Percentiles rank a stretch among this genome's conserved stretches.
These are phyloP conservation scores for Baudoinia panamericana DNA, from an alignment of 495 filamentous ascomycete species.

Conservation along the genomic window DNA sequence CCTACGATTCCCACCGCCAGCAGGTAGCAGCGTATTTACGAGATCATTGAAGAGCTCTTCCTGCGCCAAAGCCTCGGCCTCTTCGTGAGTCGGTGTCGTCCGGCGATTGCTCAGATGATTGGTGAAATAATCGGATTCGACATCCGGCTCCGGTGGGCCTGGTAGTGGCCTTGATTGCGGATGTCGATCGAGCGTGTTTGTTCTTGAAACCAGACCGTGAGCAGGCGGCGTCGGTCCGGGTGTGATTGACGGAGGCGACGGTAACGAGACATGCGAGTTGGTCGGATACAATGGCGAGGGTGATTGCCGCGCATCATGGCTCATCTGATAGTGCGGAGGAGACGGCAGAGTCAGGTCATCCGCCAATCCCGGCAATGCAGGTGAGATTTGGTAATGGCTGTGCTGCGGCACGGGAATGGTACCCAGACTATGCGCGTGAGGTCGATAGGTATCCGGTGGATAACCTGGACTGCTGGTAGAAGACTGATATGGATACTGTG, in stretches of 20 bases:
- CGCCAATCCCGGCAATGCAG: slow-evolving; percentile 4
- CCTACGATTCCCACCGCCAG: background rate
- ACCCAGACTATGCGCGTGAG: slow-evolving; percentile 5
- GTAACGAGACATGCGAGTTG: slow-evolving; percentile 19
- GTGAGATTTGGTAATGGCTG: slow-evolving; percentile 3
- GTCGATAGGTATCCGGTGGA: background rate
- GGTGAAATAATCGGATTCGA: slow-evolving; percentile 27
- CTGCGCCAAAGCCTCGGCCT: slow-evolving; percentile 16
- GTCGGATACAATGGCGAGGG: slow-evolving; percentile 17
- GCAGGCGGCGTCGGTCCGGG: slow-evolving; percentile 33
- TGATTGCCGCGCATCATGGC: slow-evolving; percentile 24
- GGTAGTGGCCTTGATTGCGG: slow-evolving; percentile 50
- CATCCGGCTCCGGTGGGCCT: slow-evolving; percentile 37
- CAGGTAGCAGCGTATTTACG: slow-evolving; percentile 23
- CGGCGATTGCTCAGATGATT: slow-evolving; percentile 1
- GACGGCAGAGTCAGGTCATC: slow-evolving; percentile 37
- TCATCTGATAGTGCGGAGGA: slow-evolving; percentile 29
- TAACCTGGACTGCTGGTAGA: slow-evolving; percentile 2
- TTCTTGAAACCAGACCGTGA: slow-evolving; percentile 35
- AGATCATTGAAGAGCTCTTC: slow-evolving; percentile 31
- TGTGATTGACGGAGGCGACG: slow-evolving; percentile 32
- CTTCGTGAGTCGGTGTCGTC: slow-evolving; percentile 2
- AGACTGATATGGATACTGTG: slow-evolving; percentile 1
- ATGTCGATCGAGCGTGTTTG: slow-evolving; percentile 43
- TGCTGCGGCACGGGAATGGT: slow-evolving; percentile 5